Evolutionary conservation across 2,329 filamentous ascomycete genomes (phyloP).

Genomic region (Colletotrichum brevisporum): DNA sequence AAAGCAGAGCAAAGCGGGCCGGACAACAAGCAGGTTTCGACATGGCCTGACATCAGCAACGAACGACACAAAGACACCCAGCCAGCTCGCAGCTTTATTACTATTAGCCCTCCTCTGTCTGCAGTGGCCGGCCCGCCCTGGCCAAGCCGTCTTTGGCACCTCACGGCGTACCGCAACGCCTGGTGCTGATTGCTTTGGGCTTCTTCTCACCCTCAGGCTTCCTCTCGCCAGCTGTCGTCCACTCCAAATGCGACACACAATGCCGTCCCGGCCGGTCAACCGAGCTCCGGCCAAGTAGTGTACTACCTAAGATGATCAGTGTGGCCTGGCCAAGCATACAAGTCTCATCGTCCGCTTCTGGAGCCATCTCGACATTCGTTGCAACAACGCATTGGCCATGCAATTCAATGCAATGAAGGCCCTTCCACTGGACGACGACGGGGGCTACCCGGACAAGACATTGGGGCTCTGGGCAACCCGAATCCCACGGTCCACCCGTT

Average conservation of each 20-base stretch:
- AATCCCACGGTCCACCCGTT: constrained; percentile 27
- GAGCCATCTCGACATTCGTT: constrained; percentile 35
- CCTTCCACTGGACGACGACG: constrained; percentile 33
- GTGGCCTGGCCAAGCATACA: constrained; percentile 24
- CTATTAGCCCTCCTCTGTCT: not conserved
- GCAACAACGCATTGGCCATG: constrained; percentile 36
- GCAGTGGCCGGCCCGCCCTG: too few species aligned
- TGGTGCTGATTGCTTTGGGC: not conserved
- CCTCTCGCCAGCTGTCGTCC: not conserved
- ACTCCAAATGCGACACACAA: constrained; percentile 5
- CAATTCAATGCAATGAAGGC: constrained; percentile 39
- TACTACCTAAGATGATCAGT: constrained; percentile 5
- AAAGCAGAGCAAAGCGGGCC: constrained; percentile 3
- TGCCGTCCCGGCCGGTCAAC: constrained; percentile 6
- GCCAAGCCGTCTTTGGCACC: too few species aligned
- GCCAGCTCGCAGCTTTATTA: not conserved
- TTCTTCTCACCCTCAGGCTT: constrained; percentile 4
- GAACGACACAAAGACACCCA: not conserved
- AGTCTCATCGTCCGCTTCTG: constrained; percentile 25
- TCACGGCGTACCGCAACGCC: too few species aligned
- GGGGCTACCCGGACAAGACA: constrained; percentile 27
- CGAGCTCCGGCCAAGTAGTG: constrained; percentile 7
- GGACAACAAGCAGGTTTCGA: constrained; percentile 1
- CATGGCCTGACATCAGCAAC: constrained; percentile 21
- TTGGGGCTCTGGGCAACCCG: constrained; percentile 28